Conservation (phyloP, 169 alveolate species). For the Plasmodium knowlesi region DNA sequence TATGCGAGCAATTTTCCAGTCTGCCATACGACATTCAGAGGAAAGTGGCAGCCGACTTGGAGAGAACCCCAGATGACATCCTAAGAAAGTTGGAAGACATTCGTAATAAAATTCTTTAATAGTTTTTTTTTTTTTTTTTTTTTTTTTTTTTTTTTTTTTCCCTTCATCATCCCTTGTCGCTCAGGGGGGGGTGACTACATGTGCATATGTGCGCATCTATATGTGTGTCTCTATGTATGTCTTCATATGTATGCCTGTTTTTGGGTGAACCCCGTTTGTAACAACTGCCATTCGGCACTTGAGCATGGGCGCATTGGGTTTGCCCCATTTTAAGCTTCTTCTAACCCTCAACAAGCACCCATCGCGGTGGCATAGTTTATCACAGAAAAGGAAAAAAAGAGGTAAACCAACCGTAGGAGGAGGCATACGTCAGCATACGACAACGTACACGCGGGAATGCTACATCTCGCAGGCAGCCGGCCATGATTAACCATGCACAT, state of each 20-base stretch:
- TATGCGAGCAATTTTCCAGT: slow-evolving; percentile 93
- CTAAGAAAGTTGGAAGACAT: slow-evolving; percentile 95
- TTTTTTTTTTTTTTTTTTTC: neutral
- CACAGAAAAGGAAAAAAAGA: neutral
- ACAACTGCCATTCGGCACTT: neutral
- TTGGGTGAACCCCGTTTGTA: neutral
- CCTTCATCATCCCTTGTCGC: neutral
- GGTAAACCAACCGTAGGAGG: neutral
- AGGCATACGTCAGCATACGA: neutral
- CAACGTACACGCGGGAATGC: neutral
- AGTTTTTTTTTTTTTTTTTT: neutral
- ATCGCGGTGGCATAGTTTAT: neutral
- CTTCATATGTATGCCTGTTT: neutral
- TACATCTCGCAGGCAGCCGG: neutral
- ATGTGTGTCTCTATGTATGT: neutral
- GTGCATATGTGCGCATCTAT: neutral
- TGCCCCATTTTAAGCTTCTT: neutral
- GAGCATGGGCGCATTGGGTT: neutral
- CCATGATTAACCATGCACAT: neutral
- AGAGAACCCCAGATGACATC: slow-evolving; percentile 93
- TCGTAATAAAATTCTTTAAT: slow-evolving; percentile 92
- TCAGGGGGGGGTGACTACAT: neutral
- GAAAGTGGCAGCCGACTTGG: slow-evolving; percentile 93
- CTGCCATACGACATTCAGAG: slow-evolving; percentile 89
- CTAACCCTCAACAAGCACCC: neutral